phyloP scores from a whole-genome alignment of 2,329 filamentous ascomycete species.

The Ophiostoma populinum region DNA sequence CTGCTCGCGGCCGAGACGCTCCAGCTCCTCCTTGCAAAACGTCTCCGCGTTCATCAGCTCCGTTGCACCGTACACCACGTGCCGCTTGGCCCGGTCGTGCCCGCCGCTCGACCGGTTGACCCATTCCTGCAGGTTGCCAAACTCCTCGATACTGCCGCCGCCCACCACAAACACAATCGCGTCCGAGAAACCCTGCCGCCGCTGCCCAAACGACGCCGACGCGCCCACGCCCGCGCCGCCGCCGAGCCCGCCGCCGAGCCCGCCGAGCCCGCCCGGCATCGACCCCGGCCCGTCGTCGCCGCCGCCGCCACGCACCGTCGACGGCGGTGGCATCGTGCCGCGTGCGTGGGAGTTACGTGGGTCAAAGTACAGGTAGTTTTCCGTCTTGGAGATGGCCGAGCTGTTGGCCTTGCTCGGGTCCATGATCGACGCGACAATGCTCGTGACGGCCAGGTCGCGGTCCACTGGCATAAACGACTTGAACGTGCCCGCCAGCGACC shows the following conservation, averaged over 20 bases:
- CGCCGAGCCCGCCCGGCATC: constrained; percentile 18
- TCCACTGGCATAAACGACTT: constrained; percentile 97
- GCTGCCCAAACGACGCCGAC: constrained; percentile 74
- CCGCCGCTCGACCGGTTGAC: constrained; percentile 51
- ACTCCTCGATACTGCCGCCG: constrained; percentile 96
- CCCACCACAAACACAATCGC: constrained; percentile 90
- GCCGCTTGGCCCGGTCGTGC: constrained; percentile 44
- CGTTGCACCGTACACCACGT: constrained; percentile 90
- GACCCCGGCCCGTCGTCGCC: constrained; percentile 21
- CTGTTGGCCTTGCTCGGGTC: constrained; percentile 80
- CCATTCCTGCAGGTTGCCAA: constrained; percentile 95
- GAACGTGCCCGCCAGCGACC: constrained; percentile 84
- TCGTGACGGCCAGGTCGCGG: constrained; percentile 88
- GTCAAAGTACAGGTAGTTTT: constrained; percentile 94
- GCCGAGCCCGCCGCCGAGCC: no score
- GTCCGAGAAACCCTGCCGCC: constrained; percentile 76
- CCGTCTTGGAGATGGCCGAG: constrained; percentile 87
- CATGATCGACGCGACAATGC: constrained; percentile 97
- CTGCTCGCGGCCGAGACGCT: constrained; percentile 43
- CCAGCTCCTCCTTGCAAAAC: constrained; percentile 47
- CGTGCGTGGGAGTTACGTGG: constrained; percentile 83
- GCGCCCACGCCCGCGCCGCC: constrained; percentile 41
- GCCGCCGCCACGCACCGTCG: constrained; percentile 29
- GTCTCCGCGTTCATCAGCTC: constrained; percentile 56
- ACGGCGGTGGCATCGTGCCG: constrained; percentile 74